Evolutionary conservation across 129 eudicot genomes (phyloP), one percentile per base, ranked within the genome.

Genomic region (Tagetes erecta): DNA sequence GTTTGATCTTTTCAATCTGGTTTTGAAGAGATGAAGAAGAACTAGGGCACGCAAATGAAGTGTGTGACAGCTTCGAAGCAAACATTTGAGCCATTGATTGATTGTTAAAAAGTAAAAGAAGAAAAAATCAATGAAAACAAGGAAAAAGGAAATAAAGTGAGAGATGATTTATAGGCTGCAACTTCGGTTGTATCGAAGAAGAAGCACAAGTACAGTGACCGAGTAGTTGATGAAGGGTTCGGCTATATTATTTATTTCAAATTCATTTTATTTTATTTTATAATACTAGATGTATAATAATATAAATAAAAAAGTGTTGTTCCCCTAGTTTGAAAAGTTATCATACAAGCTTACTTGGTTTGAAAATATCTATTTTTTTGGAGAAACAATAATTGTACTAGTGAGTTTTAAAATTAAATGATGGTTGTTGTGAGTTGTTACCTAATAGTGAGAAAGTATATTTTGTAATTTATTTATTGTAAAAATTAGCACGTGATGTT

Each of bases 21-120:
- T 40, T 72, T 71, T 70, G 63, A 12, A 72, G 53, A 55, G 87
- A 77, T 39, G 70, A 72, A 33, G 79, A 50, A 20, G 88, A 72
- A 74, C 46, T 67, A 72, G 80, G 76, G 86, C 60, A 69, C 20
- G 84, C 34, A 13, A 85, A 79, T 0, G 93, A 58, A 9, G n/a
- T 78, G 12, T 85, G 82, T 20, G 83, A 75, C 82, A 79, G 41
- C 57, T 81, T 80, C 0, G 91, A 79, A 49, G 89, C 91, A 74
- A 84, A 81, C 44, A 87, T 80, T 74, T 87, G 96, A 52, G 91
- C 84, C 96, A 88, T 88, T 58, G 67, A 88, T 88, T 58, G 67
- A 64, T 64, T 60, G 67, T 71, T 12, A 10, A 44, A 44, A 27
- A 42, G 42, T 3, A 40, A 51, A 40, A 41, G 41, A 41, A 33